Base-by-base conservation (phyloP, 805 yeast genomes). In the Komagataella phaffii region DNA sequence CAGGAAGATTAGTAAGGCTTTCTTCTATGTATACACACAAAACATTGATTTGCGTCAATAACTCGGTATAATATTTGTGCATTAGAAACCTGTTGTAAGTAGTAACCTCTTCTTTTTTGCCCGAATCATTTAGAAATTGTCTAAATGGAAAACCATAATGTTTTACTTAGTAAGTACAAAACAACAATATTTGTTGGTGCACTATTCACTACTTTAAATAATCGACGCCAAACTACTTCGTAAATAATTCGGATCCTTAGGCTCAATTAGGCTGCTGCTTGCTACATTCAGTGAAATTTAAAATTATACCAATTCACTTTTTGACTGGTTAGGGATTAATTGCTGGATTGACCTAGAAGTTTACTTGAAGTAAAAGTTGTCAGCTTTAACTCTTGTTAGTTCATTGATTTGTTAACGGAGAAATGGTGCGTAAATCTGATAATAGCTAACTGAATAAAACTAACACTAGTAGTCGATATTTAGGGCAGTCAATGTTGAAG, bases 401-500 rank as follows among this genome's bases (percentile, higher is more conserved):
- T 45, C 24, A 17, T 2, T n/a, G 12, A 30, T 14, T 14, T 30
- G 14, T 30, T 30, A 14, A 30, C 14, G 12, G 14, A 8, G 14
- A 30, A 30, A 30, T 30, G 40, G 40, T 30, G 10, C 10, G 40
- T 30, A 30, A 30, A 30, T 14, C 40, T 30, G 40, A 30, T 10
- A 14, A 30, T 30, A 30, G 5, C 12, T 10, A 30, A 14, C 14
- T 17, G 17, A 6, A 18, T 18, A 7, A 21, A 45, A 49, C 47
- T 49, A 21, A 49, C 50, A 17, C 18, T 10, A 54, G 53, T 3
- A 72, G 83, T 83, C 90, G 19, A 70, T 81, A 2, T 90, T 91
- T 64, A 74, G 82, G 36, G 95, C 98, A 1, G 73, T 90, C 47
- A 91, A 91, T 60, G 67, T 83, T 48, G 77, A 77, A 45, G 91